Conservation (phyloP, 2,329 filamentous ascomycete genomes). For the Tothia fuscella region DNA sequence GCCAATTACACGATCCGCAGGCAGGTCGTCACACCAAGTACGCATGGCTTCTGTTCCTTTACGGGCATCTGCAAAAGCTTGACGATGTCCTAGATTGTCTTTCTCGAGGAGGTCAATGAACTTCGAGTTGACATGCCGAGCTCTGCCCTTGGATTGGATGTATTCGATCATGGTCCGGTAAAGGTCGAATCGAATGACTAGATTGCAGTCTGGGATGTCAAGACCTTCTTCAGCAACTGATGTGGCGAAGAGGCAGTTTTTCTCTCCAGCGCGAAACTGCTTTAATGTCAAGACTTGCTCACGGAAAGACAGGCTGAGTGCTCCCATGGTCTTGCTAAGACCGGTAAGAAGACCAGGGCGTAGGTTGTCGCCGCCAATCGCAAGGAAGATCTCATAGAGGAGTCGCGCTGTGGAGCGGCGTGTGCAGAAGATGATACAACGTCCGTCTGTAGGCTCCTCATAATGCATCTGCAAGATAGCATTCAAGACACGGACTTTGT, state of each 20-base stretch:
- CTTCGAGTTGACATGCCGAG: constrained; percentile 62
- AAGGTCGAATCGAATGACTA: constrained; percentile 70
- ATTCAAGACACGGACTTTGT: constrained; percentile 58
- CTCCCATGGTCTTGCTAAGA: constrained; percentile 28
- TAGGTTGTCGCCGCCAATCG: constrained; percentile 47
- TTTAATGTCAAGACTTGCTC: constrained; percentile 64
- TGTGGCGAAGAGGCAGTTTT: constrained; percentile 52
- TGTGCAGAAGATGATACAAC: constrained; percentile 82
- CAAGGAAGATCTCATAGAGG: constrained; percentile 54
- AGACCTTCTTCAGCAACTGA: constrained; percentile 55
- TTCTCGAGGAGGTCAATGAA: constrained; percentile 77
- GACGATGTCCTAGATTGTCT: constrained; percentile 50
- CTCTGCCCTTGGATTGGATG: constrained; percentile 82
- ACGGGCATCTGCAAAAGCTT: constrained; percentile 47
- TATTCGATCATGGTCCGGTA: constrained; percentile 89
- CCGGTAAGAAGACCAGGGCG: constrained; percentile 52
- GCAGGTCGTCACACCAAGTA: constrained; percentile 63
- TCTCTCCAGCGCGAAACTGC: constrained; percentile 46
- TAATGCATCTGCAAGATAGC: constrained; percentile 53
- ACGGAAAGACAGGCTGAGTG: constrained; percentile 54
- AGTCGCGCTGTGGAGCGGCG: constrained; percentile 65
- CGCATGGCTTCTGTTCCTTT: constrained; percentile 51
- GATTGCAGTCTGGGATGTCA: constrained; percentile 54
- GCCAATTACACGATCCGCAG: constrained; percentile 58
- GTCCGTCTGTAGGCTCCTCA: constrained; percentile 40